Base-by-base conservation (phyloP, 2,329 filamentous ascomycete species). In the Colletotrichum sp. region DNA sequence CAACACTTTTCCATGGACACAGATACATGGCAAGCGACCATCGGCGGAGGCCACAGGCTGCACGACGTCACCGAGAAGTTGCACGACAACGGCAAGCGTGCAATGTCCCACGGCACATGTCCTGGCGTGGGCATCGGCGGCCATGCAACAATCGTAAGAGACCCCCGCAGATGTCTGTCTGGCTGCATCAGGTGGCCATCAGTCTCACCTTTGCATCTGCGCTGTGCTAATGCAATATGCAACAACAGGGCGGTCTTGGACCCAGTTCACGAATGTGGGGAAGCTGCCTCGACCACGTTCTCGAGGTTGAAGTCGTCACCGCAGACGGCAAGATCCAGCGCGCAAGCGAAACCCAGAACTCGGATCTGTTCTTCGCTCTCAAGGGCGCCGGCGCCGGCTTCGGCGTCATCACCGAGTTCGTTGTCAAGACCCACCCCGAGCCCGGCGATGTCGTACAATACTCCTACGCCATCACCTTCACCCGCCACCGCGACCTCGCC, bases 231-330 rank as follows among this genome's bases (percentile, higher is more conserved):
- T 36, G 58, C 64, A 58, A 68, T 13, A 36, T 7, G 18, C n/a
- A 65, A 16, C 30, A 63, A 61, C 73, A 91, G 87, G 90, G 90
- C 61, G 90, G 90, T 2, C 85, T 91, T 7, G 90, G 90, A 0
- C 88, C 89, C n/a, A 86, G 87, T 76, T 91, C 90, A 7, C 85
- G 90, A 24, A 90, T 90, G 87, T 92, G 90, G 90, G 90, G 90
- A 65, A 85, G 85, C 3, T 85, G 86, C 10, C 84, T 92, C 4
- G 90, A 92, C 78, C 89, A 91, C 43, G 83, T 92, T 32, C 71
- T 90, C 58, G 88, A 88, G 77, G 87, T 89, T 18, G 87, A 91
- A 80, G 89, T 91, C 5, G 90, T 92, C 5, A 90, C 89, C 6
- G 87, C 90, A 5, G 85, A 91, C 75, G 90, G 90, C n/a, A 82